phyloP scores from a whole-genome alignment of 257 asterid genomes.

The Lithospermum erythrorhizon region DNA sequence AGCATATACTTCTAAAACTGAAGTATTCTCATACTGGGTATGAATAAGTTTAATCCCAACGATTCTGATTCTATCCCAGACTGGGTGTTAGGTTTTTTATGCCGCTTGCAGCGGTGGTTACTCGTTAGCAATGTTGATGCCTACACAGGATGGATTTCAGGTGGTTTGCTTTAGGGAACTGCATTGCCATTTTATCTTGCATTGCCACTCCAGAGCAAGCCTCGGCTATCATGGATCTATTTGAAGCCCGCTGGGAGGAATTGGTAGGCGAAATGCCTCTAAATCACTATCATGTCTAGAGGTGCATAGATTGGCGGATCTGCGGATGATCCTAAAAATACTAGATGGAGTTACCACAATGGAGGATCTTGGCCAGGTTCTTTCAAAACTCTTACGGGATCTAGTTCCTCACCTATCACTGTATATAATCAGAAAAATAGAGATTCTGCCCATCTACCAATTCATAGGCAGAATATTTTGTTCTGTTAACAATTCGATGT shows the following conservation, averaged over 20 bases:
- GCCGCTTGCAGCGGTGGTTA: slow-evolving; percentile 70
- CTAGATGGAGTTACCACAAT: slow-evolving; percentile 77
- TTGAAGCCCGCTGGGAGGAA: slow-evolving; percentile 75
- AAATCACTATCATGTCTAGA: slow-evolving; percentile 54
- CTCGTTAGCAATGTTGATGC: slow-evolving; percentile 66
- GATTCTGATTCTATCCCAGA: slow-evolving; percentile 69
- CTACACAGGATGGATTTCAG: slow-evolving; percentile 76
- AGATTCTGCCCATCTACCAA: too few relatives aligned
- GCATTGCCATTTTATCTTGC: slow-evolving; percentile 55
- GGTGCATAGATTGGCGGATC: slow-evolving; percentile 55
- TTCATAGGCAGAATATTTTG: too few relatives aligned
- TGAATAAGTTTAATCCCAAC: slow-evolving; percentile 67
- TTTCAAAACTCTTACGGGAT: slow-evolving; percentile 4
- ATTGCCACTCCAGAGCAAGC: slow-evolving; percentile 69
- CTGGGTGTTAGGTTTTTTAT: slow-evolving; percentile 64
- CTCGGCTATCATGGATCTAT: slow-evolving; percentile 68
- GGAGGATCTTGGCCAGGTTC: slow-evolving; percentile 95
- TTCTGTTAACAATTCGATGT: background rate
- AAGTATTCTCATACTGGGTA: slow-evolving; percentile 72
- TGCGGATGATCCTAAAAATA: slow-evolving; percentile 76
- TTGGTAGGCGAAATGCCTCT: slow-evolving; percentile 71
- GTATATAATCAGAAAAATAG: too few relatives aligned
- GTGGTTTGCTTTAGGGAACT: slow-evolving; percentile 69
- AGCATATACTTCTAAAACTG: slow-evolving; percentile 61
- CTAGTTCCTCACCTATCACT: too few relatives aligned